Base-by-base conservation (phyloP, 257 asterid genomes). In the Lycium barbarum region DNA sequence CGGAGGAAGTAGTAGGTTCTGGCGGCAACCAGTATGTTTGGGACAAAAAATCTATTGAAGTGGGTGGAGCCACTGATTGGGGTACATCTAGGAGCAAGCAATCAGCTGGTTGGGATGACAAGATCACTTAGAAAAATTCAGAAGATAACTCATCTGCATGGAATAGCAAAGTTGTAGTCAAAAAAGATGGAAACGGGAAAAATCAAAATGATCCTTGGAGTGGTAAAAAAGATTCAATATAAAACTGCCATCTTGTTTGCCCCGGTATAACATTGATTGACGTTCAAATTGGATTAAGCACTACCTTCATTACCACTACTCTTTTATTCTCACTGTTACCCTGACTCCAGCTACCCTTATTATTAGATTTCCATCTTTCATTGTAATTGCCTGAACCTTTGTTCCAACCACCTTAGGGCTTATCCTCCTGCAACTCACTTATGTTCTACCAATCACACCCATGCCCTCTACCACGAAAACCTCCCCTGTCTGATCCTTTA, bases 341-440 rank as follows among this genome's bases (percentile, higher is more conserved):
- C 43, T 62, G 51, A 20, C 79, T 51, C 85, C 85, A 83, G 51
- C 80, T 66, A 9, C 79, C 53, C 35, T 51, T 83, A 17, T 66
- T 45, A 68, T 66, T 45, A 68, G 85, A 54, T 84, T 91, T 92
- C 94, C 95, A 93, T 79, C 93, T 92, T 49, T 66, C 92, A 11
- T 84, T 81, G 62, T 86, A 89, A 82, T 33, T 80, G 62, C 85
- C 87, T 59, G 95, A 85, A 67, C 88, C 84, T 45, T 73, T 63
- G 81, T 89, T 62, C 84, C 84, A 81, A 81, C 92, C 84, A 33
- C 92, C 83, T 18, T 59, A 81, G 84, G 90, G 79, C 79, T 85
- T 89, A 59, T 90, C 94, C 87, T 83, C 93, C 83, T 87, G 85
- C 11, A 91, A 89, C 84, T 90, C 93, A 90, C 83, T 84, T 65